Percentiles rank a stretch among this genome's conserved stretches.
Conservation (phyloP, 1,139 yeast species). For the Debaryomyces coudertii region DNA sequence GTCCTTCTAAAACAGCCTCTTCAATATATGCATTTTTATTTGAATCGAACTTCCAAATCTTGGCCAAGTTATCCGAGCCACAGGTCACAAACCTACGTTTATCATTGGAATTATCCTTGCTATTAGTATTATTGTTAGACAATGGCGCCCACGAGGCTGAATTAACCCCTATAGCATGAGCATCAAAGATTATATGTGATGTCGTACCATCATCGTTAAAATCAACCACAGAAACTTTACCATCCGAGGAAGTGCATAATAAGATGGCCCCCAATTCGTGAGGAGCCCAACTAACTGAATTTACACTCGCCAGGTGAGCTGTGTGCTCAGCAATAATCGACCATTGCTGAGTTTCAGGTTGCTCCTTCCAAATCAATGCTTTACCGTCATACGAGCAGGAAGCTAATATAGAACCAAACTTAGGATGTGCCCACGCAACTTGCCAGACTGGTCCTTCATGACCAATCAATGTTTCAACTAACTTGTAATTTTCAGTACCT, state of each 20-base stretch:
- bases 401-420: conserved; percentile 92
- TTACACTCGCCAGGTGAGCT: conserved; percentile 91
- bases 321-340: conserved; percentile 83
- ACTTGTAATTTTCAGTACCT: conserved; percentile 72
- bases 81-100: conserved; percentile 80
- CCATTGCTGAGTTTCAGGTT: conserved; percentile 82
- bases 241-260: conserved; percentile 91
- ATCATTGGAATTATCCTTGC: conserved; percentile 36
- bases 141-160: conserved; percentile 96
- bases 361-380: conserved; percentile 92
- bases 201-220: conserved; percentile 90
- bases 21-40: conserved; percentile 60
- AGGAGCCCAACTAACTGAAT: conserved; percentile 96
- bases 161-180: conserved; percentile 93
- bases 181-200: conserved; percentile 64
- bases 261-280: conserved; percentile 94
- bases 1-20: conserved; percentile 84
- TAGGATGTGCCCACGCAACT: conserved; percentile 98
- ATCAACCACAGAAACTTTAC: conserved; percentile 86
- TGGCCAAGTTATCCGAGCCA: conserved; percentile 92
- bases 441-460: conserved; percentile 99
- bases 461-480: conserved; percentile 79
- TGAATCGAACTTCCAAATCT: conserved; percentile 80
- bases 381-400: conserved; percentile 95
- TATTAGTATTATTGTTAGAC: conserved; percentile 33